Conservation (phyloP, 345 rosid genomes). For the Melastoma malabathricum region DNA sequence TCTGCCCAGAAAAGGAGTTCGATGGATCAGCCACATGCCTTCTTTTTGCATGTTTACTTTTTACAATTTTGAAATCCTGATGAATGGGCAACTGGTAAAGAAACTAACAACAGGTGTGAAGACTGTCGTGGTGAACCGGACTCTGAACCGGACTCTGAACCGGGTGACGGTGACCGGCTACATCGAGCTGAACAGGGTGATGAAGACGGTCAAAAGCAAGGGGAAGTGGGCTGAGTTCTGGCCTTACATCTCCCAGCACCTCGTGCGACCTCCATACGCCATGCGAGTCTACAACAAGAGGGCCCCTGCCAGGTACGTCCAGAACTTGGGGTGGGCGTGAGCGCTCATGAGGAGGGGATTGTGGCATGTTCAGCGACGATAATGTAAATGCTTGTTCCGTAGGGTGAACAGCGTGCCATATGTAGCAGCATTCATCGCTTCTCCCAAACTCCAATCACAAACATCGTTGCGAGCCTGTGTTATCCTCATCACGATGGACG, state of each 20-base stretch:
- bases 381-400: slow-evolving; percentile 67
- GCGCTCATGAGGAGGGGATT: slow-evolving; percentile 29
- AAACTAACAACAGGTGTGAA: slow-evolving; percentile 25
- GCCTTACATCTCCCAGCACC: slow-evolving; percentile 65
- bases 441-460: no score
- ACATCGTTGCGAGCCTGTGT: no score
- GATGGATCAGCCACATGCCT: neutral
- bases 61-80: no score
- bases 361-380: slow-evolving; percentile 51
- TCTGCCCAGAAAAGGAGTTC: no score
- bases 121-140: slow-evolving; percentile 47
- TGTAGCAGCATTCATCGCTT: no score
- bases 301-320: slow-evolving; percentile 51
- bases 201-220: slow-evolving; percentile 49
- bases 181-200: slow-evolving; percentile 54
- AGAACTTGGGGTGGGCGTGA: slow-evolving; percentile 38
- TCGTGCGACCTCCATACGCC: slow-evolving; percentile 40
- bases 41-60: neutral
- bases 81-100: no score
- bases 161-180: slow-evolving; percentile 41
- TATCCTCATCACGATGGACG: no score
- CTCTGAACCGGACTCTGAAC: slow-evolving; percentile 42
- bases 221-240: slow-evolving; percentile 65
- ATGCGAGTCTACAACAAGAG: slow-evolving; percentile 44
- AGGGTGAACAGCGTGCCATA: slow-evolving; percentile 22